Percentiles rank a stretch among this genome's conserved stretches.
These are phyloP conservation scores for Cenchrus fungigraminus DNA, from an alignment of 176 grass and related monocot species.

Conservation along the genomic window DNA sequence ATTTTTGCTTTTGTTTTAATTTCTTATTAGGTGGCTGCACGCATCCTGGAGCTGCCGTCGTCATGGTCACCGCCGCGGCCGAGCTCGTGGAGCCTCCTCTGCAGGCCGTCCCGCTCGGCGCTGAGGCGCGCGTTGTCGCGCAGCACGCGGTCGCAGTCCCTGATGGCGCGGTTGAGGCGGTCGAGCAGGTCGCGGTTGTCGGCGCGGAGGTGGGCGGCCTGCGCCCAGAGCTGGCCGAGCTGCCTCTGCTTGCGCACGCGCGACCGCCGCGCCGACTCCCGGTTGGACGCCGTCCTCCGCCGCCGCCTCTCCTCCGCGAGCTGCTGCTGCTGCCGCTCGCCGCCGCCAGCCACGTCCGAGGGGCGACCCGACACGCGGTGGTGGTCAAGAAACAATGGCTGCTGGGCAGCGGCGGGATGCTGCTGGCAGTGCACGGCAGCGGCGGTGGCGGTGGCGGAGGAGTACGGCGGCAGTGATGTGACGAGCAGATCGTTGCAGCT, in stretches of 20 bases:
- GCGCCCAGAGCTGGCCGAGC: constrained; percentile 59
- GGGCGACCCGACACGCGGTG: not conserved
- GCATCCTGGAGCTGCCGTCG: not conserved
- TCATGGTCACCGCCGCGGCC: not conserved
- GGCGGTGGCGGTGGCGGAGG: not conserved
- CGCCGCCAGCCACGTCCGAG: not conserved
- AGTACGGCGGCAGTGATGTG: constrained; percentile 17
- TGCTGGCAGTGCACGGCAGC: not conserved
- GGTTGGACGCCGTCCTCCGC: constrained; percentile 73
- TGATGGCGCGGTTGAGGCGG: constrained; percentile 61
- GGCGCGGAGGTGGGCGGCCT: constrained; percentile 55
- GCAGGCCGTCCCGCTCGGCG: constrained; percentile 47
- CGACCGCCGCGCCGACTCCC: constrained; percentile 78
- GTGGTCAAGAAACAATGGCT: constrained; percentile 3
- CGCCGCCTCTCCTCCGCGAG: constrained; percentile 67
- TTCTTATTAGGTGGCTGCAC: not conserved
- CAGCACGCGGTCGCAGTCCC: constrained; percentile 37
- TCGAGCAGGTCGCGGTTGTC: constrained; percentile 63
- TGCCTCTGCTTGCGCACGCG: constrained; percentile 81
- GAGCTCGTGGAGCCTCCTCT: constrained; percentile 50
- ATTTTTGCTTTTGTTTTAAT: not conserved
- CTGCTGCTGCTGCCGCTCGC: not conserved
- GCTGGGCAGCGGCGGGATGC: constrained; percentile 16
- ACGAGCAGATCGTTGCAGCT: not conserved
- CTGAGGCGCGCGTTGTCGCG: constrained; percentile 46